phyloP scores from a whole-genome alignment of 257 asterid genomes.

The Rauvolfia tetraphylla region DNA sequence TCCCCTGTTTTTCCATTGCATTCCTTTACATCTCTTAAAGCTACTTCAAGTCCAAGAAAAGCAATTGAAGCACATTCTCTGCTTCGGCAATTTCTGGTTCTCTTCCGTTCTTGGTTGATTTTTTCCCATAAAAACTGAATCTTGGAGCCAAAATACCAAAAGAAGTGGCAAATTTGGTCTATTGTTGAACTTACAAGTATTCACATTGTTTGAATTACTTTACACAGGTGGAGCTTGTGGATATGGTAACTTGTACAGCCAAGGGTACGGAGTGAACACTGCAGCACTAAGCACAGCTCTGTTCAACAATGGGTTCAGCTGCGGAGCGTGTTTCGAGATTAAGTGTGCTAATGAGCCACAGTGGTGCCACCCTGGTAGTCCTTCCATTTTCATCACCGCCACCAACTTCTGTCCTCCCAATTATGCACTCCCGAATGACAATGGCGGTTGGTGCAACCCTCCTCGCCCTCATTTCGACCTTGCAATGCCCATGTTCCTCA shows the following conservation, averaged over 20 bases:
- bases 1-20: neutral
- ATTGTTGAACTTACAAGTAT: neutral
- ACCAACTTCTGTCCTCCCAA: conserved; percentile 88
- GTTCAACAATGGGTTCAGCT: conserved; percentile 74
- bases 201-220: neutral
- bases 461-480: conserved; percentile 92
- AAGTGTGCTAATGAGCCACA: conserved; percentile 52
- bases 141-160: neutral
- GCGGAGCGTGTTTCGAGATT: conserved; percentile 70
- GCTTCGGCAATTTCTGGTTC: neutral
- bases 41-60: too few relatives aligned
- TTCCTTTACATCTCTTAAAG: neutral
- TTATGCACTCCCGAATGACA: too few relatives aligned
- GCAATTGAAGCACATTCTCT: neutral
- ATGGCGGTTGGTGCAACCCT: conserved; percentile 85
- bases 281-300: conserved; percentile 85
- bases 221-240: conserved; percentile 88
- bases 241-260: conserved; percentile 76
- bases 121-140: neutral
- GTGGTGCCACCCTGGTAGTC: conserved; percentile 60
- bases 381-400: conserved; percentile 73
- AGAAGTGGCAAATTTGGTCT: too few relatives aligned
- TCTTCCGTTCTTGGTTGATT: neutral
- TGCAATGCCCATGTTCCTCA: conserved; percentile 63
- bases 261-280: conserved; percentile 72